Percentiles rank a stretch among this genome's conserved stretches.
phyloP scores from a whole-genome alignment of 2,329 filamentous ascomycete species.

The Nemania serpens region DNA sequence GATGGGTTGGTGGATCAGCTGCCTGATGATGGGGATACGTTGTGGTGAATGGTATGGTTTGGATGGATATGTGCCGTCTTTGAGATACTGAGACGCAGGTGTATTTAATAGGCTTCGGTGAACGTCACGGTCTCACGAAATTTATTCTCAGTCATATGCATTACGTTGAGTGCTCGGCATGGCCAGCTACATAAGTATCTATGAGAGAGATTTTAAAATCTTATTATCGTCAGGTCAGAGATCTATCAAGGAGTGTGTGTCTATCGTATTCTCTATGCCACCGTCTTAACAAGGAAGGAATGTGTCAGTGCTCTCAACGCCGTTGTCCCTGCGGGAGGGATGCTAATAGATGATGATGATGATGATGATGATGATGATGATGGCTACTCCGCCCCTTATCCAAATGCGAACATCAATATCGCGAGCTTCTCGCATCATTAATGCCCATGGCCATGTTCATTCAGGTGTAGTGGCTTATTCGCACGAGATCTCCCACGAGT shows the following conservation, averaged over 20 bases:
- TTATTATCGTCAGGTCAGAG: slow-evolving; percentile 1
- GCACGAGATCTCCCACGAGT: slow-evolving; percentile 29
- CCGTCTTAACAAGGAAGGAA: slow-evolving; percentile 8
- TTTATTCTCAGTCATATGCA: too few species aligned
- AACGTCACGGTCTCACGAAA: too few species aligned
- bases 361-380: neutral
- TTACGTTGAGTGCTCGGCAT: too few species aligned
- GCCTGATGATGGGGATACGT: slow-evolving; percentile 33
- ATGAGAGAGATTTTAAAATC: too few species aligned
- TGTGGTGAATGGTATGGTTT: slow-evolving; percentile 24
- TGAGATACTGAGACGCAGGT: too few species aligned
- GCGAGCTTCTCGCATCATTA: too few species aligned
- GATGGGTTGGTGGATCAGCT: slow-evolving; percentile 34
- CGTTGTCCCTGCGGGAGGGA: slow-evolving; percentile 13
- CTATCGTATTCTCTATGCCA: slow-evolving; percentile 2
- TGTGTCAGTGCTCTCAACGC: slow-evolving; percentile 12
- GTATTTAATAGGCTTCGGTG: too few species aligned
- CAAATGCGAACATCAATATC: neutral
- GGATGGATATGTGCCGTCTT: neutral
- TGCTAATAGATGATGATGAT: slow-evolving; percentile 16
- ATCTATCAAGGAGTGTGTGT: slow-evolving; percentile 9
- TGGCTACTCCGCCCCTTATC: neutral
- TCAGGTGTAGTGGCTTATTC: neutral
- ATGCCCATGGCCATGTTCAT: too few species aligned
- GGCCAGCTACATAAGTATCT: too few species aligned